phyloP scores from a whole-genome alignment of 441 rosid genomes.

The Syzygium malaccense region DNA sequence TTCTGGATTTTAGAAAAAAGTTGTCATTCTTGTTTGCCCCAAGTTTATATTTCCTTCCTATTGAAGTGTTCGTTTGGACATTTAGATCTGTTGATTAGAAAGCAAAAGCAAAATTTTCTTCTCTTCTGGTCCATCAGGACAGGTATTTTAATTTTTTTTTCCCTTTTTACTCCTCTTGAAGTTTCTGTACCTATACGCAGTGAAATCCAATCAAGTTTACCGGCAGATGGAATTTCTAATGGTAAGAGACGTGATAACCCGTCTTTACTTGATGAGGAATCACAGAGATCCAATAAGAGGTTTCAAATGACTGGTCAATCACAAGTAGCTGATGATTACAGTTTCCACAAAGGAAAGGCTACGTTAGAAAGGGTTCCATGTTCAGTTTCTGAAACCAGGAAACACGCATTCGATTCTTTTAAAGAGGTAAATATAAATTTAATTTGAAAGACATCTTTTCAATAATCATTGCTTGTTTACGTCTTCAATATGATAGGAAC shows the following conservation, averaged over 20 bases:
- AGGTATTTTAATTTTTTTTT: not conserved
- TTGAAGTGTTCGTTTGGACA: not conserved
- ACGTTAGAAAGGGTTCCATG: conserved; percentile 21
- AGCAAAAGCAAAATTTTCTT: not conserved
- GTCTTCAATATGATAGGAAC: conserved; percentile 22
- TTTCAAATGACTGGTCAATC: conserved; percentile 21
- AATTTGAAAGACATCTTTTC: not conserved
- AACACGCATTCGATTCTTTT: conserved; percentile 9
- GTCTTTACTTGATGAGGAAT: conserved; percentile 28
- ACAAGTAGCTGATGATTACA: conserved; percentile 19
- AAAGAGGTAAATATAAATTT: conserved; percentile 33
- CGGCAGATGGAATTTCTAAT: conserved; percentile 36
- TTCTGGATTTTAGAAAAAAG: not conserved
- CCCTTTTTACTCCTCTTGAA: not conserved
- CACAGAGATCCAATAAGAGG: conserved; percentile 44
- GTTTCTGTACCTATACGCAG: conserved; percentile 23
- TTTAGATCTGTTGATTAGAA: not conserved
- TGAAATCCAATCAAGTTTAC: conserved; percentile 48
- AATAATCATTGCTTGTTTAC: not conserved
- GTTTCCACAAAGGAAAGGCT: conserved; percentile 25
- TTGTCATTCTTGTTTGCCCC: not conserved
- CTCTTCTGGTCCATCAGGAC: not conserved
- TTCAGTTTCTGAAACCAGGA: conserved; percentile 22
- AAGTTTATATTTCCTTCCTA: not conserved
- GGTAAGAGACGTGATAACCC: conserved; percentile 46